phyloP scores from a whole-genome alignment of 345 rosid species.

The Ceriops zippeliana region DNA sequence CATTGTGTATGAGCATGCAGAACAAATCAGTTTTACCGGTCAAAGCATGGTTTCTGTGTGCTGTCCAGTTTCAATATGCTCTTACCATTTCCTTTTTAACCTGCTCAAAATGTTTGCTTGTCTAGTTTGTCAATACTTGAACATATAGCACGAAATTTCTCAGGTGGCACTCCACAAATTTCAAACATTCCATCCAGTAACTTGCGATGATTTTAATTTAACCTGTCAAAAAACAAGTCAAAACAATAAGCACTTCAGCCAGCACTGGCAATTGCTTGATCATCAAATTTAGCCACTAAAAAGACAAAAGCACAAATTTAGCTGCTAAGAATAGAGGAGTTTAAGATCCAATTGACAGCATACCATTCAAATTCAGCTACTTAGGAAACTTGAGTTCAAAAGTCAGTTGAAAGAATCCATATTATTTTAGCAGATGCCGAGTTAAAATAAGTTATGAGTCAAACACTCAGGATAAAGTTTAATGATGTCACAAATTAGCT shows the following conservation, averaged over 20 bases:
- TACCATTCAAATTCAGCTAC: too few relatives aligned
- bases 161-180: conserved; percentile 90
- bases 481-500: too few relatives aligned
- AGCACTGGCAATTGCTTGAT: background rate
- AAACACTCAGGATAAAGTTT: background rate
- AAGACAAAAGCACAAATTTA: background rate
- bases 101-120: conserved; percentile 81
- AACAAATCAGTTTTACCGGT: background rate
- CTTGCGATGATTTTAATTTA: conserved; percentile 85
- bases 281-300: background rate
- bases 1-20: too few relatives aligned
- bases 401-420: too few relatives aligned
- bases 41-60: too few relatives aligned
- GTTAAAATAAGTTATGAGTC: background rate
- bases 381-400: too few relatives aligned
- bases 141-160: conserved; percentile 88
- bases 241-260: background rate
- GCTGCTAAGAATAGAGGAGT: too few relatives aligned
- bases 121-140: conserved; percentile 93
- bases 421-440: background rate
- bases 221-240: conserved; percentile 36
- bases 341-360: too few relatives aligned
- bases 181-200: conserved; percentile 92
- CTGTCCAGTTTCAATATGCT: background rate
- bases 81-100: conserved; percentile 87